Evolutionary conservation across 805 yeast species (phyloP).

Genomic region (Yarrowia sp.): DNA sequence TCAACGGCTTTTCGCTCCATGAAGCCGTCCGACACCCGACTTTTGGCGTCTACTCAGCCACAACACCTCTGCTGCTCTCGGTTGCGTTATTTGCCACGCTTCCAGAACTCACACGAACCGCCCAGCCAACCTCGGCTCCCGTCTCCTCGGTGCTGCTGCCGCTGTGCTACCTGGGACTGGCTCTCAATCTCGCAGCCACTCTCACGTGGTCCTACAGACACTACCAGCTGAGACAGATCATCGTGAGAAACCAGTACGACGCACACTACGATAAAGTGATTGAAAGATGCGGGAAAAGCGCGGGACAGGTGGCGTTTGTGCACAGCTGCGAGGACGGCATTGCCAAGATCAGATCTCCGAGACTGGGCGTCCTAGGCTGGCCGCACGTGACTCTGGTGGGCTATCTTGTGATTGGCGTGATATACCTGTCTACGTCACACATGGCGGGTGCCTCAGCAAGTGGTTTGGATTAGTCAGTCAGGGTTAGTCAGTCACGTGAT

Average conservation of each 20-base stretch:
- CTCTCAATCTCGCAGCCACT: slow-evolving; percentile 3
- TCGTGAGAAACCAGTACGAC: slow-evolving; percentile 7
- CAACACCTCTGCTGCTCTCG: slow-evolving; percentile 2
- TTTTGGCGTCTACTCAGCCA: slow-evolving; percentile 22
- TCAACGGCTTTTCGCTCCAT: slow-evolving; percentile 14
- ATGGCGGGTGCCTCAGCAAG: neutral
- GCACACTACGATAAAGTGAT: slow-evolving; percentile 12
- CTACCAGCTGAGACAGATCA: slow-evolving; percentile 8
- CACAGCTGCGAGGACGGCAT: slow-evolving; percentile 27
- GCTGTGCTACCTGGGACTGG: slow-evolving; percentile 9
- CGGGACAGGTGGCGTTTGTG: slow-evolving; percentile 11
- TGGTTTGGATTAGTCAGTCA: neutral
- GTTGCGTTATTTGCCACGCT: slow-evolving; percentile 24
- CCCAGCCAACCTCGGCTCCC: neutral
- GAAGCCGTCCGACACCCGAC: slow-evolving; percentile 15
- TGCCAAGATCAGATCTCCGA: slow-evolving; percentile 1
- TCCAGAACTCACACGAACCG: slow-evolving; percentile 4
- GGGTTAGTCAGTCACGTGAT: no score
- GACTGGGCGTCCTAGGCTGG: neutral
- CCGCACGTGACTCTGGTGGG: slow-evolving; percentile 17
- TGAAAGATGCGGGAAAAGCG: neutral
- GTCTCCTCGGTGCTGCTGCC: slow-evolving; percentile 9
- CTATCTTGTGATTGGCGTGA: neutral
- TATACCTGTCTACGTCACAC: neutral
- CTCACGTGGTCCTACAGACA: slow-evolving; percentile 11